A percentile compares a stretch with the other conserved stretches of the same genome.
Evolutionary conservation across 2,329 filamentous ascomycete genomes (phyloP).

Genomic region (Ophiosphaerella korrae): DNA sequence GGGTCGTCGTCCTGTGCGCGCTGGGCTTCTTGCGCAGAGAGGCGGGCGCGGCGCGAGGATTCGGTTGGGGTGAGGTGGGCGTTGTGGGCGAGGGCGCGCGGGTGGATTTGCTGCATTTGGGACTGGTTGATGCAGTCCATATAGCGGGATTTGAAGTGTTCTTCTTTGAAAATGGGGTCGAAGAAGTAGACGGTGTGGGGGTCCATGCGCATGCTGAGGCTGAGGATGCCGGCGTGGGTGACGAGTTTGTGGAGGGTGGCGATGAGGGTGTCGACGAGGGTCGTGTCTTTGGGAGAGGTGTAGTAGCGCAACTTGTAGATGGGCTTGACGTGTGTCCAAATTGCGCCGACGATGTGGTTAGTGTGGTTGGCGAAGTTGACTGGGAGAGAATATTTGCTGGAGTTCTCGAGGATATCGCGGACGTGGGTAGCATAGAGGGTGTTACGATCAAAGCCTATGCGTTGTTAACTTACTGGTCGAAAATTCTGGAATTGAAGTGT

Average conservation of each 20-base stretch:
- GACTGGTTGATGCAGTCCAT: slow-evolving; percentile 31
- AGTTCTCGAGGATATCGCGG: slow-evolving; percentile 1
- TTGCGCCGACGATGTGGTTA: slow-evolving; percentile 15
- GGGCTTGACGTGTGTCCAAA: slow-evolving; percentile 29
- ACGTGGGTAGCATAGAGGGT: slow-evolving; percentile 14
- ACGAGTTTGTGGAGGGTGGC: slow-evolving; percentile 15
- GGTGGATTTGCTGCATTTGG: slow-evolving; percentile 9
- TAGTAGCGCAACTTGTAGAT: slow-evolving; percentile 14
- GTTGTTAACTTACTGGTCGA: slow-evolving; percentile 2
- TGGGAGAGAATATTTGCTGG: slow-evolving; percentile 14
- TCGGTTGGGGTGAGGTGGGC: neutral
- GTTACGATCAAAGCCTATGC: slow-evolving; percentile 28
- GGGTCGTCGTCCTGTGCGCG: slow-evolving; percentile 18
- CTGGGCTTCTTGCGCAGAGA: slow-evolving; percentile 11
- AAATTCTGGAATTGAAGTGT: no score
- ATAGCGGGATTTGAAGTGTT: slow-evolving; percentile 10
- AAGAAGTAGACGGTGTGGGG: slow-evolving; percentile 35
- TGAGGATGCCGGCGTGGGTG: slow-evolving; percentile 25
- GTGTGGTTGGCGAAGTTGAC: slow-evolving; percentile 30
- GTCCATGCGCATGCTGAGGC: slow-evolving; percentile 32
- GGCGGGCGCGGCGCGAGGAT: neutral
- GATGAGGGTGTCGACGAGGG: neutral
- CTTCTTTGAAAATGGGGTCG: slow-evolving; percentile 33
- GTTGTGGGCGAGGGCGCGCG: neutral
- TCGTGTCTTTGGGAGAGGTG: no score